Evolutionary conservation across 441 rosid genomes (phyloP), one percentile per base, ranked within the genome.

Genomic region (Pelargonium fulgidum): DNA sequence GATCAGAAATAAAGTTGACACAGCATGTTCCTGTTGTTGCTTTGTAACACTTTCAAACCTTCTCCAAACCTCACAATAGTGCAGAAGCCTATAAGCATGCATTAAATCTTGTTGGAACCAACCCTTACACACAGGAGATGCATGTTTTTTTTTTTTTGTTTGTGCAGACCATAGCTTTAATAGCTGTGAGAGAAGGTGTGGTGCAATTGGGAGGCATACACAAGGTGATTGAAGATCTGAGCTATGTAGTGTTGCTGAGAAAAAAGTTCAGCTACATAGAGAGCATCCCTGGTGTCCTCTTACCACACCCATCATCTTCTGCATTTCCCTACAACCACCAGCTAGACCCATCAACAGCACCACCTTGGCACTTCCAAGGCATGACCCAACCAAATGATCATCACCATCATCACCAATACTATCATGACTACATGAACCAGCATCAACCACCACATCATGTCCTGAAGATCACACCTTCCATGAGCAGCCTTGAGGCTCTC

Each of bases 401-500:
- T n/a, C n/a, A n/a, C n/a, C n/a, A n/a, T n/a, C n/a, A n/a, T 56
- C 20, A 56, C 7, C 62, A 56, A 14, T 14, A 14, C 62, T 14
- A 56, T 22, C 24, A 56, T 62, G 85, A 47, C n/a, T 83, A 63
- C 81, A 80, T 0, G 81, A 72, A 17, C 17, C 80, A 1, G 88
- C n/a, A n/a, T n/a, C 78, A 64, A 76, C 76, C 68, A 82, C 83
- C 4, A 83, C 78, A 81, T 58, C 84, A 76, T 14, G 80, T 85
- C 8, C 82, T 86, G 81, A 86, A 84, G 80, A 81, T 93, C 70
- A 84, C 91, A 0, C 98, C 98, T 19, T 89, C 98, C n/a, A 93
- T 93, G 97, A 89, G 91, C 80, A 93, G 98, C 84, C 93, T 93
- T 4, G 97, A 93, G 78, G 97, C 96, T 14, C 89, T 93, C 65